Evolutionary conservation across 2,329 filamentous ascomycete species (phyloP).

Genomic region (Daldinia sp.): DNA sequence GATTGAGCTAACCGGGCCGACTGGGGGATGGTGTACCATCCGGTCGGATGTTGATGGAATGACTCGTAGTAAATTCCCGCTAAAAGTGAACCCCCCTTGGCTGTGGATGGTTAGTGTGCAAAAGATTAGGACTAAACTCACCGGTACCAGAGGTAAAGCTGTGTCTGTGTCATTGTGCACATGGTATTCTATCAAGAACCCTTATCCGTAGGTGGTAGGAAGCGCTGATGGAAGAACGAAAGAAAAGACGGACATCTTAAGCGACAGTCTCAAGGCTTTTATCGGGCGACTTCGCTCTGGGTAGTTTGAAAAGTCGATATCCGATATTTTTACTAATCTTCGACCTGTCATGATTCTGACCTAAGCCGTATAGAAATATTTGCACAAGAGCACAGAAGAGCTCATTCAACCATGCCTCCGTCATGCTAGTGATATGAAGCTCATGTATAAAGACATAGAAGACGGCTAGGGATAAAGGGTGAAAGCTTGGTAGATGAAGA

Average conservation of each 20-base stretch:
- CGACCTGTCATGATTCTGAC: too few relatives aligned
- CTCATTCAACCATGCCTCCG: background rate
- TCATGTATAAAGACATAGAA: background rate
- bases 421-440: background rate
- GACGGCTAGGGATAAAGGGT: background rate
- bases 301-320: too few relatives aligned
- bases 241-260: too few relatives aligned
- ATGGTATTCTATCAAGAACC: background rate
- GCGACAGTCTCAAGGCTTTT: too few relatives aligned
- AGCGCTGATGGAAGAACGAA: too few relatives aligned
- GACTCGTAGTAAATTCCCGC: background rate
- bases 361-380: background rate
- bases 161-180: background rate
- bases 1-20: conserved; percentile 71
- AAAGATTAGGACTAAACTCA: background rate
- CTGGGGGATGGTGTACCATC: background rate
- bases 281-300: too few relatives aligned
- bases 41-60: conserved; percentile 1
- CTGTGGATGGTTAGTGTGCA: background rate
- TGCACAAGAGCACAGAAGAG: background rate
- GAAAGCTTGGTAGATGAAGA: background rate
- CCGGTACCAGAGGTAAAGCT: background rate
- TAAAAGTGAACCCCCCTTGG: background rate
- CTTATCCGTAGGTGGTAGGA: too few relatives aligned
- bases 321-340: too few relatives aligned